Evolutionary conservation across 768 basidiomycete species (phyloP).

Genomic region (Pisolithus orientalis): DNA sequence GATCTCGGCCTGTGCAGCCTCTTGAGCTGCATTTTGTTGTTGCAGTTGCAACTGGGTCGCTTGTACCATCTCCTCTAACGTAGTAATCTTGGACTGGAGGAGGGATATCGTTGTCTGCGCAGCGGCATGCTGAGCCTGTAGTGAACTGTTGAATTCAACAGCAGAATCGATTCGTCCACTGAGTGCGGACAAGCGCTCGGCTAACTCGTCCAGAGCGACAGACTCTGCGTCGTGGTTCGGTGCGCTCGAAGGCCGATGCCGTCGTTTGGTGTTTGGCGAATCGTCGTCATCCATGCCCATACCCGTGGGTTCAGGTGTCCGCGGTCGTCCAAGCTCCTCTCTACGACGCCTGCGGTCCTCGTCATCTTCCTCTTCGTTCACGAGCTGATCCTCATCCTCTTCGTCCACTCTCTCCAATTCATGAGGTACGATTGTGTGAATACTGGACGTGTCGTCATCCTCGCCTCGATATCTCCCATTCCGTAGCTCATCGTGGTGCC

Average conservation of each 20-base stretch:
- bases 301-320: conserved; percentile 74
- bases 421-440: conserved; percentile 64
- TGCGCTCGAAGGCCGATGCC: conserved; percentile 14
- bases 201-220: conserved; percentile 48
- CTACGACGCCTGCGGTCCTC: conserved; percentile 41
- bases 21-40: conserved; percentile 30
- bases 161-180: conserved; percentile 72
- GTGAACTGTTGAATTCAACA: conserved; percentile 59
- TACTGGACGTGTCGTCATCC: conserved; percentile 67
- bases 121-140: conserved; percentile 72
- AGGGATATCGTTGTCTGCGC: conserved; percentile 70
- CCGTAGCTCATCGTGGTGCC: conserved; percentile 15
- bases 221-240: conserved; percentile 20
- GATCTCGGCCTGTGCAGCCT: conserved; percentile 28
- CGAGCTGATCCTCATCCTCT: conserved; percentile 59
- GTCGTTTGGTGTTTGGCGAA: conserved; percentile 15
- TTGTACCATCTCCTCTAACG: conserved; percentile 65
- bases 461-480: conserved; percentile 35
- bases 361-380: conserved; percentile 34
- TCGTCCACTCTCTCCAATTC: conserved; percentile 69
- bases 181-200: conserved; percentile 53
- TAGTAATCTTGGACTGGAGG: conserved; percentile 61
- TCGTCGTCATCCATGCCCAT: conserved; percentile 49
- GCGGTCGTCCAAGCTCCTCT: conserved; percentile 62
- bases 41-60: conserved; percentile 37